Conservation (phyloP, 2,329 filamentous ascomycete species). For the Pyricularia grisea region DNA sequence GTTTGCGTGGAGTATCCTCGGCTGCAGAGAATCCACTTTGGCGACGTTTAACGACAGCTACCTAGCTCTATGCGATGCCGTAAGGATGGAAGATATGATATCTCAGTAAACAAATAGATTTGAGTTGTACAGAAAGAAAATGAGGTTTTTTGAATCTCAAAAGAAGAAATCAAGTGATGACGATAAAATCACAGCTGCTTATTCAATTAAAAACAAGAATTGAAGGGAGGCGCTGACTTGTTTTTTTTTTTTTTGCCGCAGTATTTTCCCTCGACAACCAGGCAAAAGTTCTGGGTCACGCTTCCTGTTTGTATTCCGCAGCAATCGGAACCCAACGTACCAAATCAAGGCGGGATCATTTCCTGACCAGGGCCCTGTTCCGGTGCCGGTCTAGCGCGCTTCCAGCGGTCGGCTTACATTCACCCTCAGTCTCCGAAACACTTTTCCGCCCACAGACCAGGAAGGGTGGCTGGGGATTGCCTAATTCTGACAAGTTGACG, state of each 20-base stretch:
- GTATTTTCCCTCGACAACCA: neutral
- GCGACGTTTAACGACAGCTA: neutral
- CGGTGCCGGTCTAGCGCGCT: slow-evolving; percentile 1
- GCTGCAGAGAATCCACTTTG: neutral
- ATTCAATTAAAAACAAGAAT: neutral
- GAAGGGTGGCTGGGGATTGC: neutral
- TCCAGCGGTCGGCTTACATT: neutral
- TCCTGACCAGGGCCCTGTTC: neutral
- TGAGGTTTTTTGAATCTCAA: neutral
- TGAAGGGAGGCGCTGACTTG: neutral
- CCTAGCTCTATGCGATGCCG: neutral
- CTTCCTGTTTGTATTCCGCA: slow-evolving; percentile 1
- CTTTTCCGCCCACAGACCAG: neutral
- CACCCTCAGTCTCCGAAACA: neutral
- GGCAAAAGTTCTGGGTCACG: neutral
- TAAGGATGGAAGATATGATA: neutral
- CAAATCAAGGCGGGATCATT: neutral
- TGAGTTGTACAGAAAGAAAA: neutral
- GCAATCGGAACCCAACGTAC: neutral
- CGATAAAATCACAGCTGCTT: neutral
- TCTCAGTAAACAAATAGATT: neutral
- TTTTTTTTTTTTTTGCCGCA: neutral
- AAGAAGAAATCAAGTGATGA: neutral
- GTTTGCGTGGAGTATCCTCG: slow-evolving; percentile 1
- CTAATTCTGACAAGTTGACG: neutral